Percentiles rank a stretch among this genome's conserved stretches.
Conservation (phyloP, 2,329 filamentous ascomycete species). For the Rachicladosporium sp. region DNA sequence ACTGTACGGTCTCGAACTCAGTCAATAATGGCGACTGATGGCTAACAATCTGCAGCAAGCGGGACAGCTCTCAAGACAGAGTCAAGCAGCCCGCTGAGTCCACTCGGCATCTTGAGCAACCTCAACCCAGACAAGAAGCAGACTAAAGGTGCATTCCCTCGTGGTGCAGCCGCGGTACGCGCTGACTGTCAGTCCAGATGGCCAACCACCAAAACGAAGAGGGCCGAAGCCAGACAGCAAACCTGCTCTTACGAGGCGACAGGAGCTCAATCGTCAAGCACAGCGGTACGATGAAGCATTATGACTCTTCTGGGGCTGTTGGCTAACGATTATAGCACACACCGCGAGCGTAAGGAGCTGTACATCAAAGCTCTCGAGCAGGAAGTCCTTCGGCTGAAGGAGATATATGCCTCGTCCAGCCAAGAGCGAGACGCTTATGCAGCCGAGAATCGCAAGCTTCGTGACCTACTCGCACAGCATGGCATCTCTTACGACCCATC, state of each 20-base stretch:
- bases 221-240: slow-evolving; percentile 96
- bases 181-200: slow-evolving; percentile 43
- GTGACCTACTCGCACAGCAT: slow-evolving; percentile 45
- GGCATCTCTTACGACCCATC: slow-evolving; percentile 44
- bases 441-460: slow-evolving; percentile 70
- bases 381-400: slow-evolving; percentile 78
- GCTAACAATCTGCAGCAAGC: too few relatives aligned
- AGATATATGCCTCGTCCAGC: slow-evolving; percentile 61
- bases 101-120: slow-evolving; percentile 45
- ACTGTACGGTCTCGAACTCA: too few relatives aligned
- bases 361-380: slow-evolving; percentile 92
- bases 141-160: slow-evolving; percentile 50
- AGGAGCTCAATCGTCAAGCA: slow-evolving; percentile 90
- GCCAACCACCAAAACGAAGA: slow-evolving; percentile 73
- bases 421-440: slow-evolving; percentile 64
- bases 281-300: too few relatives aligned
- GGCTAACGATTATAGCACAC: slow-evolving; percentile 56
- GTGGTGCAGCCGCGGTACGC: background rate
- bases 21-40: too few relatives aligned
- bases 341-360: slow-evolving; percentile 89
- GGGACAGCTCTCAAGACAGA: background rate
- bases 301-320: too few relatives aligned
- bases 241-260: slow-evolving; percentile 78
- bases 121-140: slow-evolving; percentile 57
- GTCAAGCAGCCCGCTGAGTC: slow-evolving; percentile 14